Conservation (phyloP, 768 basidiomycete genomes). For the Russula emetica region DNA sequence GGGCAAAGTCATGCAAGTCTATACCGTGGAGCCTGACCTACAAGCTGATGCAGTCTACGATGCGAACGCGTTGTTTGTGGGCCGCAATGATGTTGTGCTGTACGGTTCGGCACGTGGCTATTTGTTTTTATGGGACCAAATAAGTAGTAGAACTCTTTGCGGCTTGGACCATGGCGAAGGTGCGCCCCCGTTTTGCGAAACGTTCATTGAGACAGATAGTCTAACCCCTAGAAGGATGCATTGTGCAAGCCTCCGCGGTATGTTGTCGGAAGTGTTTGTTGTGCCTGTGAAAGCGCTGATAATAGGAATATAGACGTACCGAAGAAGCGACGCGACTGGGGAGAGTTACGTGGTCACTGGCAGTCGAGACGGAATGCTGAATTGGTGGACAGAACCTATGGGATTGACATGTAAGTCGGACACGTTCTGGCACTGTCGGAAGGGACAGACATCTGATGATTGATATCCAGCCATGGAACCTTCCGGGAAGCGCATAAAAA, state of each 20-base stretch:
- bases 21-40: conserved; percentile 41
- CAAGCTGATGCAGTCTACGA: conserved; percentile 32
- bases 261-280: neutral
- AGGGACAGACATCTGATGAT: neutral
- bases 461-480: conserved; percentile 7
- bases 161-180: conserved; percentile 60
- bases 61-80: conserved; percentile 53
- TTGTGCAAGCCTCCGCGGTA: conserved; percentile 25
- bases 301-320: conserved; percentile 6
- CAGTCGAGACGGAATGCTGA: conserved; percentile 26
- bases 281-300: conserved; percentile 1
- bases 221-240: conserved; percentile 18
- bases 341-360: conserved; percentile 25
- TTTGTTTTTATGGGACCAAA: conserved; percentile 59
- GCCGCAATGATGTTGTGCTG: conserved; percentile 49
- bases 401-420: conserved; percentile 14
- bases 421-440: neutral
- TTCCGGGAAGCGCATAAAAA: conserved; percentile 24
- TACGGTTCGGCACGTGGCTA: conserved; percentile 54
- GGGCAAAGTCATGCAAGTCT: conserved; percentile 52
- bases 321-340: neutral
- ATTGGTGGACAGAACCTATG: conserved; percentile 26
- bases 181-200: conserved; percentile 32
- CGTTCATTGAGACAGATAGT: neutral
- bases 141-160: conserved; percentile 49